Conservation (phyloP, 305 asterid species). For the Nicotiana rustica region DNA sequence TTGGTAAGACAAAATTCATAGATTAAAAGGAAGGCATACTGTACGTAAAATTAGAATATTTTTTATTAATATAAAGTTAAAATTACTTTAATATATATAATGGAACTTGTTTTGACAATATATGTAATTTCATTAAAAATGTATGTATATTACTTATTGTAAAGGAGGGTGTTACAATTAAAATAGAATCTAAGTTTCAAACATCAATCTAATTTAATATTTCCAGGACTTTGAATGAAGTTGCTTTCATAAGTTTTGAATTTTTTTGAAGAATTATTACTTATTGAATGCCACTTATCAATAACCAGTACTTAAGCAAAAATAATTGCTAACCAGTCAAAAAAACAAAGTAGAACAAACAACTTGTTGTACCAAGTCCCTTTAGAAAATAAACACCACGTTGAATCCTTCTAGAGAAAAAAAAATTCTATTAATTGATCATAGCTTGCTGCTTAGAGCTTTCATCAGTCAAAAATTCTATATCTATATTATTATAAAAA, state of each 20-base stretch:
- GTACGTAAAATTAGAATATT: too few species aligned
- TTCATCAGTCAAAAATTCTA: background rate
- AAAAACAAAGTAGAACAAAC: background rate
- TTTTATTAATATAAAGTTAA: background rate
- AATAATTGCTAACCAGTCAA: background rate
- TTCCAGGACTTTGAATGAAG: constrained; percentile 1
- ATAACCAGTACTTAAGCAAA: background rate
- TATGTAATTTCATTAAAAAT: background rate
- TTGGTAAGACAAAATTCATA: background rate
- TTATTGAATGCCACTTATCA: background rate
- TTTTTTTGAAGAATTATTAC: background rate
- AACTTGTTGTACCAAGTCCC: background rate
- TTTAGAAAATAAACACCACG: background rate
- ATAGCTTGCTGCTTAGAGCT: background rate
- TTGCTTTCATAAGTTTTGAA: background rate
- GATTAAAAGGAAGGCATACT: background rate
- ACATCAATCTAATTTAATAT: background rate
- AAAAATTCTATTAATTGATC: background rate
- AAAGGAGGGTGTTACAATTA: background rate
- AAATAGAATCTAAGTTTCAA: too few species aligned
- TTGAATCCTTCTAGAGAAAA: constrained; percentile 22
- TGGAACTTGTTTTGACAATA: background rate
- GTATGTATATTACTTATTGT: background rate
- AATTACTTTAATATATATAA: background rate
- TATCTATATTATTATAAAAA: too few species aligned